phyloP scores from a whole-genome alignment of 2,329 filamentous ascomycete species.

The Daldinia sp. region DNA sequence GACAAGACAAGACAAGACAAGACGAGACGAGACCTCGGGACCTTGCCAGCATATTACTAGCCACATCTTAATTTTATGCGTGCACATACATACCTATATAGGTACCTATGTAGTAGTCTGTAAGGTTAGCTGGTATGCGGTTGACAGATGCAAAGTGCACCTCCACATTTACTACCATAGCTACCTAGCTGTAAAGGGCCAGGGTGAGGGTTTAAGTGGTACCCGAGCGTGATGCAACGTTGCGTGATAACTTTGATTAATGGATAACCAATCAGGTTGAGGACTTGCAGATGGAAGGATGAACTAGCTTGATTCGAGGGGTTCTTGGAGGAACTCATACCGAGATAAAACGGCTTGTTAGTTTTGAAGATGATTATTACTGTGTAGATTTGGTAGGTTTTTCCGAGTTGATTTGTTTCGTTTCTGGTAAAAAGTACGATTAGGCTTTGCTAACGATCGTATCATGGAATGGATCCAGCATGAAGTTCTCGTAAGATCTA shows the following conservation, averaged over 20 bases:
- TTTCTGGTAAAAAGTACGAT: neutral
- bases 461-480: constrained; percentile 24
- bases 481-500: constrained; percentile 12
- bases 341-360: constrained; percentile 1
- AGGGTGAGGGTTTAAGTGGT: constrained; percentile 21
- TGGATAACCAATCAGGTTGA: constrained; percentile 24
- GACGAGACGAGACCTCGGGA: neutral
- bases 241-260: constrained; percentile 28
- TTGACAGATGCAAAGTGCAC: constrained; percentile 17
- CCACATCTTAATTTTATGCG: constrained; percentile 28
- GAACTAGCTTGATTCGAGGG: constrained; percentile 8
- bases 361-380: neutral
- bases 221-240: constrained; percentile 31
- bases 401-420: too few species aligned
- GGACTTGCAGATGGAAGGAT: constrained; percentile 17
- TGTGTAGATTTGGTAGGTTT: neutral
- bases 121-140: too few species aligned
- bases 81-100: constrained; percentile 20
- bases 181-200: constrained; percentile 17
- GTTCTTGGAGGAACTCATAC: constrained; percentile 12
- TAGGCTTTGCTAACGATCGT: constrained; percentile 1
- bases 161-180: constrained; percentile 28
- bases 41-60: constrained; percentile 30
- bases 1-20: neutral
- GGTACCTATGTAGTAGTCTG: too few species aligned